Base-by-base conservation (phyloP, 768 basidiomycete genomes). In the Rhizopogon vesiculosus region DNA sequence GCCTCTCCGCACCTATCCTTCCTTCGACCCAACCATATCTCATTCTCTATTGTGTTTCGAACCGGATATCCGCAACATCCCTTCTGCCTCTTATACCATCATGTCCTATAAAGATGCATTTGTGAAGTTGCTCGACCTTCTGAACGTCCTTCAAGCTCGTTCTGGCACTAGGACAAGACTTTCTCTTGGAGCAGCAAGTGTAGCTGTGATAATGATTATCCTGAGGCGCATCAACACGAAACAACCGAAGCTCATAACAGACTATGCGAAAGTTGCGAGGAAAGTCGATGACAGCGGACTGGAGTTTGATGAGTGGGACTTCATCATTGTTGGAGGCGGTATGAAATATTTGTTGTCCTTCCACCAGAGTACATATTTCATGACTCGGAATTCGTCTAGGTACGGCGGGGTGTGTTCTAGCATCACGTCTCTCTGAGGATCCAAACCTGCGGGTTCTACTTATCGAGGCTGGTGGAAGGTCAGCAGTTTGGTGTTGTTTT, bases 301-400 rank as follows among this genome's bases (percentile, higher is more conserved):
- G 7, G 51, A 55, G 12, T 57, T 58, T 38, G 62, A 71, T 10
- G 72, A 77, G 50, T 80, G 73, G 56, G 80, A 84, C 62, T 71
- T 81, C 49, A 71, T 84, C 46, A 69, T 84, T 55, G 72, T 82
- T 43, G 82, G 82, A 3, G 83, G 83, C 73, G 82, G 82, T 79
- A 51, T 54, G 51, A 35, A 19, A 4, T 56, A 38, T 31, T 2
- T n/a, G 7, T 19, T 33, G 9, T 9, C 31, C 25, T 16, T 13
- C 7, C 8, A 33, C 15, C 19, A 22, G 18, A 35, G 12, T 25
- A 25, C 25, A 25, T 8, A 8, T 33, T 13, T 48, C 13, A 28
- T 4, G 33, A 33, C 12, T 5, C 5, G 12, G 10, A 33, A 19
- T 19, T 16, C 10, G 42, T 15, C 1, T 39, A 70, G 79, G 78